Evolutionary conservation across 371 early-diverging fungal genomes (phyloP).

Genomic region (Rozella allomycis): DNA sequence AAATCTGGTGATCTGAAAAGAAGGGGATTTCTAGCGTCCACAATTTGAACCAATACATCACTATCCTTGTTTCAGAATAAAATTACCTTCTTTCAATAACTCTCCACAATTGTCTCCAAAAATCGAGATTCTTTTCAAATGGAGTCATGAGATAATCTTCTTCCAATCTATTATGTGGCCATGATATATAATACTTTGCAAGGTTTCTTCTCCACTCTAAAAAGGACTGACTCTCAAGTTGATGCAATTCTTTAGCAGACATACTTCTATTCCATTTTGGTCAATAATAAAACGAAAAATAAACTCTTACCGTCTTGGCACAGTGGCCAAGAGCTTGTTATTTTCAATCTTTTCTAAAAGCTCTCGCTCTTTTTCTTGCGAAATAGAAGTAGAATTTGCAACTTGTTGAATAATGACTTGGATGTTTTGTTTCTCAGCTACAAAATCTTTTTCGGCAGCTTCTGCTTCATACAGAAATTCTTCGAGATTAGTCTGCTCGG

Average conservation of each 20-base stretch:
- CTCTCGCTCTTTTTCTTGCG: constrained; percentile 52
- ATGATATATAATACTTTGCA: constrained; percentile 22
- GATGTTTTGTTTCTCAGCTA: constrained; percentile 48
- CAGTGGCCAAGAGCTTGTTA: constrained; percentile 41
- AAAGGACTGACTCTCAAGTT: constrained; percentile 57
- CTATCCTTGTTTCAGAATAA: too few relatives aligned
- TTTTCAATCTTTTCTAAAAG: constrained; percentile 49
- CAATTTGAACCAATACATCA: constrained; percentile 91
- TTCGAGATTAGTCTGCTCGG: constrained; percentile 86
- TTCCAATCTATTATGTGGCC: constrained; percentile 29
- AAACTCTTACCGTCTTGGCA: constrained; percentile 39
- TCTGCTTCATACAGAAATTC: constrained; percentile 84
- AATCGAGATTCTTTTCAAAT: constrained; percentile 95
- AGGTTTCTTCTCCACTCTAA: constrained; percentile 77
- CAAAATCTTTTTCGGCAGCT: constrained; percentile 83
- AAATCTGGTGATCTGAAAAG: constrained; percentile 86
- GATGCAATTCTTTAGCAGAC: constrained; percentile 56
- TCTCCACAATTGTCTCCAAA: constrained; percentile 99
- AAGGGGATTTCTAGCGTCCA: constrained; percentile 96
- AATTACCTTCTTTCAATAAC: constrained; percentile 95
- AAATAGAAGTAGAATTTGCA: constrained; percentile 55
- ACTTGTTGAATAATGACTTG: constrained; percentile 13
- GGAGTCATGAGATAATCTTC: constrained; percentile 86
- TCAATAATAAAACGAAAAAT: constrained; percentile 8
- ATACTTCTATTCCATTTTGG: constrained; percentile 76